Conservation (phyloP, 345 rosid species). For the Crucihimalaya himalaica region DNA sequence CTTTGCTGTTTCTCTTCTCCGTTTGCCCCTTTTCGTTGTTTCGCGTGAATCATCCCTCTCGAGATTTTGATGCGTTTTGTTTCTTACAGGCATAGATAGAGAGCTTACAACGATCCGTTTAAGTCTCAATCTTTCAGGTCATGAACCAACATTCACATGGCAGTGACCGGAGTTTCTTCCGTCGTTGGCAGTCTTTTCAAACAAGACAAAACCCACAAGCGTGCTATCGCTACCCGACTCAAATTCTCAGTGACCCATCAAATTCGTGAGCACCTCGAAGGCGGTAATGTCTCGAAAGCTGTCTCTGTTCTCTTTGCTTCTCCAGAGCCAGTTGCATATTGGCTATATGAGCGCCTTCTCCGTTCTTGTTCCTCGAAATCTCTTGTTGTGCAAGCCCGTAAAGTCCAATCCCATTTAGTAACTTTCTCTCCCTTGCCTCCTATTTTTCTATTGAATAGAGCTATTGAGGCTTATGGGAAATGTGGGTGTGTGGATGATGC, state of each 20-base stretch:
- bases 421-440: constrained; percentile 59
- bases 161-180: constrained; percentile 29
- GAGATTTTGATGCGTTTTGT: not conserved
- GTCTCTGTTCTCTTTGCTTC: constrained; percentile 61
- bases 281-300: constrained; percentile 55
- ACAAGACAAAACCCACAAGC: constrained; percentile 14
- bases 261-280: constrained; percentile 47
- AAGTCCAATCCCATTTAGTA: constrained; percentile 67
- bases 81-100: not conserved
- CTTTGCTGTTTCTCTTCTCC: too few species aligned
- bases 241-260: constrained; percentile 35
- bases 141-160: constrained; percentile 17
- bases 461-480: constrained; percentile 65
- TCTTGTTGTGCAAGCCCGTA: constrained; percentile 68
- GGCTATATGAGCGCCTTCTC: constrained; percentile 69
- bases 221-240: not conserved
- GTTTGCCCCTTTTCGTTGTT: too few species aligned
- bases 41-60: too few species aligned
- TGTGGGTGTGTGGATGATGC: constrained; percentile 66
- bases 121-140: constrained; percentile 2
- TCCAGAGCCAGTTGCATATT: constrained; percentile 48
- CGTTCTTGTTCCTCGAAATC: constrained; percentile 50
- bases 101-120: not conserved
- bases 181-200: constrained; percentile 8
- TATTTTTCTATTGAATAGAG: constrained; percentile 60